These are phyloP conservation scores for Medicago ruthenica DNA, from an alignment of 306 rosid genomes.

Conservation along the genomic window DNA sequence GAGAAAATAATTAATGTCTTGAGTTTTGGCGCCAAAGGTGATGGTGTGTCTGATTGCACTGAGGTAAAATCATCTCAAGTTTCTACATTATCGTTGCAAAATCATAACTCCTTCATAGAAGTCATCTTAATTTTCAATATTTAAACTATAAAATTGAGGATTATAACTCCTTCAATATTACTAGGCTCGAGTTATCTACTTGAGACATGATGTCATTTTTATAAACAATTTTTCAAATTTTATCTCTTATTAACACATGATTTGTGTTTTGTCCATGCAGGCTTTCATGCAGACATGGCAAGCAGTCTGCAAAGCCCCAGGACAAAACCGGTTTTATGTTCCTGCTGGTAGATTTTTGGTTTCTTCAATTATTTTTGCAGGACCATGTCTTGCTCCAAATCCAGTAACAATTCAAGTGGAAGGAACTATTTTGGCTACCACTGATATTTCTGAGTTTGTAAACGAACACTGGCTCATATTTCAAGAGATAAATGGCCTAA, in stretches of 20 bases:
- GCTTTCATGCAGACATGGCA: slow-evolving; percentile 70
- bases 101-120: too few relatives aligned
- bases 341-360: slow-evolving; percentile 62
- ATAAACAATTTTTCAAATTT: neutral
- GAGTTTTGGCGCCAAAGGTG: slow-evolving; percentile 58
- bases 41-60: slow-evolving; percentile 57
- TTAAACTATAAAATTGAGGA: too few relatives aligned
- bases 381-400: slow-evolving; percentile 60
- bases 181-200: too few relatives aligned
- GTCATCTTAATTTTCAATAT: too few relatives aligned
- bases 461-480: slow-evolving; percentile 67
- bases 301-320: slow-evolving; percentile 54
- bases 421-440: slow-evolving; percentile 61
- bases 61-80: slow-evolving; percentile 43
- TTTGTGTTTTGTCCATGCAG: slow-evolving; percentile 46
- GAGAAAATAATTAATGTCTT: slow-evolving; percentile 53
- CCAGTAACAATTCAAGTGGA: slow-evolving; percentile 64
- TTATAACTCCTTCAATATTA: too few relatives aligned
- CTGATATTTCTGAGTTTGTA: slow-evolving; percentile 53
- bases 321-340: slow-evolving; percentile 52
- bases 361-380: slow-evolving; percentile 58
- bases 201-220: too few relatives aligned
- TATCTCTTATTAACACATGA: neutral
- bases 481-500: slow-evolving; percentile 53
- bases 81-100: neutral